A percentile compares a stretch with the other conserved stretches of the same genome.
Conservation (phyloP, 768 basidiomycete genomes). For the Harrya chromipes region DNA sequence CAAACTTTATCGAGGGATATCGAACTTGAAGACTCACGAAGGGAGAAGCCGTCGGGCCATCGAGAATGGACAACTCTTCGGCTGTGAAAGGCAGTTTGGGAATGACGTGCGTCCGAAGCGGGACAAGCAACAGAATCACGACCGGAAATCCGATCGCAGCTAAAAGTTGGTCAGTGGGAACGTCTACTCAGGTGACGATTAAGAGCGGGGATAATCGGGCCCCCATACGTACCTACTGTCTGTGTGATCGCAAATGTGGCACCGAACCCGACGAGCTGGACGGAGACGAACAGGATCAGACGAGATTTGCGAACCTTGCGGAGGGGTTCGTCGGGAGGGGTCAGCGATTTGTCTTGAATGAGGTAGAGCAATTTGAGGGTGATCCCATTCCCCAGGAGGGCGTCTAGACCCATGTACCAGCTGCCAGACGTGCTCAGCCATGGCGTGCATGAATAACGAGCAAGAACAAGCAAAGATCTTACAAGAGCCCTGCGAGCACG, state of each 20-base stretch:
- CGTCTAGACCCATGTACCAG: constrained; percentile 92
- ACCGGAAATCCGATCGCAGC: constrained; percentile 92
- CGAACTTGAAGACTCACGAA: constrained; percentile 53
- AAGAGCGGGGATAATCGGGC: neutral
- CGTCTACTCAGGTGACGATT: too few relatives aligned
- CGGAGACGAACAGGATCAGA: constrained; percentile 63
- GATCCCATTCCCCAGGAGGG: constrained; percentile 78
- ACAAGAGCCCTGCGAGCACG: constrained; percentile 85
- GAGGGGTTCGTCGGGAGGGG: constrained; percentile 65
- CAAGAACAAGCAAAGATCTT: constrained; percentile 25
- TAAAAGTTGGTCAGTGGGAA: constrained; percentile 19
- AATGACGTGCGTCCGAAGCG: constrained; percentile 67
- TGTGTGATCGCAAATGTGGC: constrained; percentile 90
- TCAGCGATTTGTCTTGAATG: constrained; percentile 65
- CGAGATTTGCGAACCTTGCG: constrained; percentile 69
- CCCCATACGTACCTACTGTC: constrained; percentile 60
- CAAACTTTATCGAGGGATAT: too few relatives aligned
- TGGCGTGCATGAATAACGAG: constrained; percentile 1
- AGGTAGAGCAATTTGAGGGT: constrained; percentile 79
- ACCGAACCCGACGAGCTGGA: constrained; percentile 83
- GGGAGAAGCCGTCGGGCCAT: constrained; percentile 85
- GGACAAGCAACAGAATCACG: constrained; percentile 81
- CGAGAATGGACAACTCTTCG: constrained; percentile 82
- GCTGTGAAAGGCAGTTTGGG: constrained; percentile 71
- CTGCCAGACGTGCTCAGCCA: constrained; percentile 30